Conservation (phyloP, 192 early-diverging fungal species). For the Piromyces finnis region DNA sequence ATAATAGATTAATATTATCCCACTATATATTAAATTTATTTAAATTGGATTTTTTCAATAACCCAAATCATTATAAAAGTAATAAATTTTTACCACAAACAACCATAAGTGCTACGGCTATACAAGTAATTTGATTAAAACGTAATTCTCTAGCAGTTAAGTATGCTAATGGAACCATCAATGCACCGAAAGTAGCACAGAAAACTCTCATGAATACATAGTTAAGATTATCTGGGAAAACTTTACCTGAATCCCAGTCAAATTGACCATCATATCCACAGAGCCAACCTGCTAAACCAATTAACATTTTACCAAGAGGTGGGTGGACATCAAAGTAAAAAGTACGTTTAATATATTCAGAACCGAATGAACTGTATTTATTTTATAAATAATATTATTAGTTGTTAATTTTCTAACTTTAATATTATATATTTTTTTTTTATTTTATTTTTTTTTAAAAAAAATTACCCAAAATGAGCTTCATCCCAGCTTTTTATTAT, state of each 20-base stretch:
- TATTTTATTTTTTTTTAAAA: background rate
- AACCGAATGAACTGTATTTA: slow-evolving; percentile 56
- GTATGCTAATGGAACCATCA: slow-evolving; percentile 79
- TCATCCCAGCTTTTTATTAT: slow-evolving; percentile 23
- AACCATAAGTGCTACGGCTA: slow-evolving; percentile 65
- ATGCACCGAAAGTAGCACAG: slow-evolving; percentile 70
- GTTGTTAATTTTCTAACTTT: background rate
- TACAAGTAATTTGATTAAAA: slow-evolving; percentile 39
- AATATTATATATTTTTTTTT: background rate
- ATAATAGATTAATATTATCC: background rate
- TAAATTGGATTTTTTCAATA: too few relatives aligned
- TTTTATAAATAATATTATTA: background rate
- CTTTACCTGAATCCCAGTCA: slow-evolving; percentile 54
- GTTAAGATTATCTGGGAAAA: slow-evolving; percentile 67
- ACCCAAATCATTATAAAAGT: too few relatives aligned
- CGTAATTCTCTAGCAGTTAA: slow-evolving; percentile 59
- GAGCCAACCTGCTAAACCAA: slow-evolving; percentile 63
- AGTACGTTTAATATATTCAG: slow-evolving; percentile 74
- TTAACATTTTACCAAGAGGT: slow-evolving; percentile 90
- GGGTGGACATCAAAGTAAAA: slow-evolving; percentile 99
- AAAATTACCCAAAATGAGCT: slow-evolving; percentile 33
- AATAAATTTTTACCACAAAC: slow-evolving; percentile 64
- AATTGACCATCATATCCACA: slow-evolving; percentile 78
- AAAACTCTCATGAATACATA: slow-evolving; percentile 80
- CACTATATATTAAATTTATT: too few relatives aligned